Base-by-base conservation (phyloP, 768 basidiomycete species). In the Rhodotorula kratochvilovae region DNA sequence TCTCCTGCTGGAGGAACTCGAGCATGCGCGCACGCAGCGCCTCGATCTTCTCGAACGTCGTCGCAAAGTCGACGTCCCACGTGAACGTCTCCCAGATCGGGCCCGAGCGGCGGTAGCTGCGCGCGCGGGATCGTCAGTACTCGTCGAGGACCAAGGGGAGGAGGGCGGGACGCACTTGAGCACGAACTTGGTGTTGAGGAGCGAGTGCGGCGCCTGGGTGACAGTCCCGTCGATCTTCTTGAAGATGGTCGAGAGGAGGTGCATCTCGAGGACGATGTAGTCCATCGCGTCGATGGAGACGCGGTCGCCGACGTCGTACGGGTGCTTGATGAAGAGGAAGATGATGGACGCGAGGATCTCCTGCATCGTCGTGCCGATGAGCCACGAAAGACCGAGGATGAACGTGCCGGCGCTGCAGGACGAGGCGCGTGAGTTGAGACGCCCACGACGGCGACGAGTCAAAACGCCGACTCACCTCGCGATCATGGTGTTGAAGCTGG, bases 301-400 rank as follows among this genome's bases (percentile, higher is more conserved):
- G 57, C 88, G 64, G 54, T 92, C 90, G 35, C 89, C 89, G 35
- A 91, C 89, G 79, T 91, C 90, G 68, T 70, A 77, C 16, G 63
- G 57, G 59, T 74, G 70, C 48, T 67, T 67, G 72, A 76, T 84
- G 81, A 94, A 93, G 39, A 96, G 83, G 85, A 96, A 94, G 78
- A 94, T 92, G 79, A 92, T 90, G 68, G 88, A 88, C 10, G 86
- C 87, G 66, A 94, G 83, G 56, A 93, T 87, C 80, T 92, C 90
- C 72, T 90, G 86, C 70, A 90, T 83, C 64, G 87, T 89, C 27
- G 80, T 79, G 50, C 92, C 92, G 75, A 78, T 78, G n/a, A 77
- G 64, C 78, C 78, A 78, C 1, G 76, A 77, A 16, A 77, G 71
- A 57, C 77, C 78, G 84, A 85, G 58, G 90, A 82, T 82, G 89